These are phyloP conservation scores for Neopestalotiopsis clavispora DNA, from an alignment of 2,329 filamentous ascomycete genomes.

Conservation along the genomic window DNA sequence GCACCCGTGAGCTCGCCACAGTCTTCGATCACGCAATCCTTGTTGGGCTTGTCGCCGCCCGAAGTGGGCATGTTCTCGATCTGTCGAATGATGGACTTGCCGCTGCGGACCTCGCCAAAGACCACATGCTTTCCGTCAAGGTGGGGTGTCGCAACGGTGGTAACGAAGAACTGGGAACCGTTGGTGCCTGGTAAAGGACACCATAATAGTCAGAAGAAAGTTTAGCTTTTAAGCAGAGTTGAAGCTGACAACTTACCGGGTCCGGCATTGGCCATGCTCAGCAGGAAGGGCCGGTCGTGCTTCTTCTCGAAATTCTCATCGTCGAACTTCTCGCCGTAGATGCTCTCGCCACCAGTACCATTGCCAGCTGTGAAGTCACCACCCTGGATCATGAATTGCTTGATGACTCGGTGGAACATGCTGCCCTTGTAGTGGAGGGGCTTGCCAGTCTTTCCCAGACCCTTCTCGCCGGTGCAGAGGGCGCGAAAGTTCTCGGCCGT, in stretches of 20 bases:
- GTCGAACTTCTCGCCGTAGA: conserved; percentile 96
- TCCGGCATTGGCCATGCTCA: conserved; percentile 98
- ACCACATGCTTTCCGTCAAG: conserved; percentile 97
- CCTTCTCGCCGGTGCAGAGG: conserved; percentile 95
- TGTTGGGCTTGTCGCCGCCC: conserved; percentile 75
- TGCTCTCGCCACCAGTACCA: conserved; percentile 94
- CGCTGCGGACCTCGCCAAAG: conserved; percentile 91
- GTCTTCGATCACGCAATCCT: conserved; percentile 76
- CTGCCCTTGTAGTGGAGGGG: conserved; percentile 93
- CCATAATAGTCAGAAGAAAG: conserved; percentile 11
- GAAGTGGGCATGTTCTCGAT: conserved; percentile 84
- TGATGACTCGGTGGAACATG: conserved; percentile 94
- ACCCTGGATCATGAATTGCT: conserved; percentile 98
- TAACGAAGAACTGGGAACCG: conserved; percentile 98
- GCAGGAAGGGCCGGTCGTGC: conserved; percentile 90
- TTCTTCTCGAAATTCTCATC: conserved; percentile 94
- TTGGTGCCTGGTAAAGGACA: conserved; percentile 71
- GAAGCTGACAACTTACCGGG: conserved; percentile 62
- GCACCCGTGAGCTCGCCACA: conserved; percentile 84
- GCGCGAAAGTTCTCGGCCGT: conserved; percentile 96
- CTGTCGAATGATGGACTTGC: conserved; percentile 88
- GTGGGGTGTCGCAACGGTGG: conserved; percentile 92
- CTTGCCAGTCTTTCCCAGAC: conserved; percentile 78
- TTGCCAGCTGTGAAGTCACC: conserved; percentile 96
- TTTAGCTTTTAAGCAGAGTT: not conserved